These are phyloP conservation scores for Suhomyces ambrosiae DNA, from an alignment of 1,139 yeast species.

Conservation along the genomic window DNA sequence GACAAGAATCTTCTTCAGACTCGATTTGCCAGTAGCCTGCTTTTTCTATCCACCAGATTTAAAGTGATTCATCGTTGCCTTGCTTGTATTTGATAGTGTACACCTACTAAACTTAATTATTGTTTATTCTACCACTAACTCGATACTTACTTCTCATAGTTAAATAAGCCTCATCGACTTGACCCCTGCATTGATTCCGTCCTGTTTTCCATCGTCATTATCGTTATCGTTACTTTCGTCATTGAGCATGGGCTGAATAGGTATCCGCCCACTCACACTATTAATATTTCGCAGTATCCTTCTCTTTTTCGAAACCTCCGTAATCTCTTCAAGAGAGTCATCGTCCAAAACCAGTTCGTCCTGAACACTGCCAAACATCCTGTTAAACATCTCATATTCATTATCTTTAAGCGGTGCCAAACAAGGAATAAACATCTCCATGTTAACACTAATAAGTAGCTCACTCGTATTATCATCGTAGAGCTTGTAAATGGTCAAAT, in stretches of 20 bases:
- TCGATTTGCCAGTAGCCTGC: too few relatives aligned
- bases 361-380: constrained; percentile 14
- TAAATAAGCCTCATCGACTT: constrained; percentile 8
- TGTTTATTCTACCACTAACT: too few relatives aligned
- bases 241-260: not conserved
- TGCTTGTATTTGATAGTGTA: too few relatives aligned
- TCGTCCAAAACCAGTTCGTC: constrained; percentile 3
- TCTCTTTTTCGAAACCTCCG: constrained; percentile 8
- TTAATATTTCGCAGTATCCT: constrained; percentile 6
- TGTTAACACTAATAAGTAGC: constrained; percentile 14
- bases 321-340: constrained; percentile 2
- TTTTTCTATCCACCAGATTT: too few relatives aligned
- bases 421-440: constrained; percentile 13
- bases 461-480: constrained; percentile 23
- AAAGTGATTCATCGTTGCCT: too few relatives aligned
- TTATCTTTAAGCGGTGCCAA: constrained; percentile 13
- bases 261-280: constrained; percentile 1
- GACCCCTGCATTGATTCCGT: constrained; percentile 9
- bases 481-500: constrained; percentile 28
- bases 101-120: too few relatives aligned
- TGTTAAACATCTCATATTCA: constrained; percentile 14
- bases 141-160: too few relatives aligned
- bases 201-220: constrained; percentile 6
- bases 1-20: too few relatives aligned
- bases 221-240: constrained; percentile 6